Conservation (phyloP, 805 yeast genomes). For the Hanseniaspora nectarophila region DNA sequence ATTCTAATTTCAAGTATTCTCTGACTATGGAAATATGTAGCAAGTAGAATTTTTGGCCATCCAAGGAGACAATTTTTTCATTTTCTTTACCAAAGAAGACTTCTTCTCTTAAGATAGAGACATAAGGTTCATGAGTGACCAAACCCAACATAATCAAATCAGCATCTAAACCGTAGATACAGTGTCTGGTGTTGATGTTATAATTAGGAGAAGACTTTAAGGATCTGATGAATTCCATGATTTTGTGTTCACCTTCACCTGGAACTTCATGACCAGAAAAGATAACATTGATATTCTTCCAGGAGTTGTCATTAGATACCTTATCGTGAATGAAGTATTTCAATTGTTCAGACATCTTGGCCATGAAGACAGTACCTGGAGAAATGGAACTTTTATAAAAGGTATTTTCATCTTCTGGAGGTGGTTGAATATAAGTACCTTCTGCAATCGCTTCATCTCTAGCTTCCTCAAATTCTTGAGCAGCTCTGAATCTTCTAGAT, state of each 20-base stretch:
- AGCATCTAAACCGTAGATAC: conserved; percentile 92
- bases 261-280: conserved; percentile 93
- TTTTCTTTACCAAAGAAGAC: conserved; percentile 64
- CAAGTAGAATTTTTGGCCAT: conserved; percentile 68
- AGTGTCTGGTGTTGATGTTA: conserved; percentile 75
- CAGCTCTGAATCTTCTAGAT: conserved; percentile 88
- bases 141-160: conserved; percentile 89
- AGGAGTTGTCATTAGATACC: conserved; percentile 69
- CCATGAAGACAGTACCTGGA: conserved; percentile 96
- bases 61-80: conserved; percentile 34
- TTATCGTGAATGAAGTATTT: conserved; percentile 82
- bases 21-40: conserved; percentile 78
- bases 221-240: conserved; percentile 80
- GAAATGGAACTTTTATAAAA: conserved; percentile 90
- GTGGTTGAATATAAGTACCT: conserved; percentile 59
- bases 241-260: conserved; percentile 97
- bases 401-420: conserved; percentile 47
- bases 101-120: conserved; percentile 87
- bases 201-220: conserved; percentile 63
- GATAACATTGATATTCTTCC: conserved; percentile 68
- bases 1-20: conserved; percentile 83
- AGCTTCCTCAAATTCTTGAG: conserved; percentile 78
- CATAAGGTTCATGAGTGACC: conserved; percentile 90
- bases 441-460: conserved; percentile 57
- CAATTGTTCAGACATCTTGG: conserved; percentile 65